Evolutionary conservation across 495 filamentous ascomycete species (phyloP).

Genomic region (Monascus purpureus): DNA sequence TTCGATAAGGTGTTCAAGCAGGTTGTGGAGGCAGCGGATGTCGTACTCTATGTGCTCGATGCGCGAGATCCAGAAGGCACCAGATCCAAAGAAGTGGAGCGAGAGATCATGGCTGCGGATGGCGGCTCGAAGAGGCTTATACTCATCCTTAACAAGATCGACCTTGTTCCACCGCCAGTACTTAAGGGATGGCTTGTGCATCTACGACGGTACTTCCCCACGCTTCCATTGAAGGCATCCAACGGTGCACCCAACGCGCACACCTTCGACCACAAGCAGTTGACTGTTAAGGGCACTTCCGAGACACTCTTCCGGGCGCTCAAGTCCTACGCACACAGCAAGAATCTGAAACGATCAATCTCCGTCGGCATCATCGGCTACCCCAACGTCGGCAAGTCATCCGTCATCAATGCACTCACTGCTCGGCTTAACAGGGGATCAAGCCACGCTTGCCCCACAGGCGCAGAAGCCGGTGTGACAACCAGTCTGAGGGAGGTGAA

Average conservation of each 20-base stretch:
- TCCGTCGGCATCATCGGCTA: slow-evolving; percentile 92
- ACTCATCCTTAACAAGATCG: slow-evolving; percentile 93
- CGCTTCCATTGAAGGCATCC: slow-evolving; percentile 78
- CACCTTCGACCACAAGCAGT: slow-evolving; percentile 80
- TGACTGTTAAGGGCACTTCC: slow-evolving; percentile 77
- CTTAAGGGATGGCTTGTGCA: slow-evolving; percentile 75
- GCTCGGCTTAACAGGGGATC: slow-evolving; percentile 58
- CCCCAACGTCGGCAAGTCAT: slow-evolving; percentile 95
- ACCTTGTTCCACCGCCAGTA: slow-evolving; percentile 69
- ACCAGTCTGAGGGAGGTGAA: slow-evolving; percentile 82
- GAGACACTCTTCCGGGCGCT: slow-evolving; percentile 78
- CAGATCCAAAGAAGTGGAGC: slow-evolving; percentile 79
- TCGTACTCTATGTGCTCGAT: slow-evolving; percentile 88
- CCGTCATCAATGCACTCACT: slow-evolving; percentile 87
- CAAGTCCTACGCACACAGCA: slow-evolving; percentile 75
- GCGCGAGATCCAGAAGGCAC: slow-evolving; percentile 87
- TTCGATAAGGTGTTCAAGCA: slow-evolving; percentile 96
- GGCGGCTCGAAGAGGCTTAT: slow-evolving; percentile 77
- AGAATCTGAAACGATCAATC: slow-evolving; percentile 76
- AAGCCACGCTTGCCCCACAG: slow-evolving; percentile 65
- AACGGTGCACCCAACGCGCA: slow-evolving; percentile 72
- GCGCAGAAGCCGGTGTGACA: slow-evolving; percentile 88
- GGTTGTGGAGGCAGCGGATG: slow-evolving; percentile 79
- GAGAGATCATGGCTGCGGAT: slow-evolving; percentile 74
- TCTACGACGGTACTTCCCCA: slow-evolving; percentile 83